Evolutionary conservation across 23 red algal species (phyloP).

Genomic region (Chondrus crispus): DNA sequence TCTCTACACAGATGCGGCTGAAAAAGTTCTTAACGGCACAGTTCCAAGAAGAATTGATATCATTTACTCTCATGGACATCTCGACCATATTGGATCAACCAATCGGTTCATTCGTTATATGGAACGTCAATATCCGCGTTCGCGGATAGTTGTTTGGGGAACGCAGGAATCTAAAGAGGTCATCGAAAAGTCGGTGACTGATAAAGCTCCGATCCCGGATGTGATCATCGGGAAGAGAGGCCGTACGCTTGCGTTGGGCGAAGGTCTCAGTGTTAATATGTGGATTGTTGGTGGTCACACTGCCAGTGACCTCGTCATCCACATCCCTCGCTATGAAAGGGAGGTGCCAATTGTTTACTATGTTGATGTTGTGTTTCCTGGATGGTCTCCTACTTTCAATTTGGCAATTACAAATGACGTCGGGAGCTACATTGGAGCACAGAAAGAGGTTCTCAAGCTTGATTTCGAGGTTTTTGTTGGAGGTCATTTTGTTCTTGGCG

Average conservation of each 20-base stretch:
- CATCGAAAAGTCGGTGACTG: neutral
- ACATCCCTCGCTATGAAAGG: neutral
- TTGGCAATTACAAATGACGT: slow-evolving; percentile 28
- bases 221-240: neutral
- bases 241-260: neutral
- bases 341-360: neutral
- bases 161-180: neutral
- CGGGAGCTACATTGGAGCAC: neutral
- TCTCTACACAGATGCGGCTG: neutral
- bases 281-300: slow-evolving; percentile 49
- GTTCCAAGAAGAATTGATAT: neutral
- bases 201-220: neutral
- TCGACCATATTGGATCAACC: slow-evolving; percentile 48
- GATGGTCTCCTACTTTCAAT: neutral
- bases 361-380: slow-evolving; percentile 41
- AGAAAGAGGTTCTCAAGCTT: neutral
- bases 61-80: slow-evolving; percentile 43
- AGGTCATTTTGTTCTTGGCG: slow-evolving; percentile 8
- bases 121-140: neutral
- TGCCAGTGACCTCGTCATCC: neutral
- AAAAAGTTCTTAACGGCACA: neutral
- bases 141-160: slow-evolving; percentile 25
- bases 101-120: neutral
- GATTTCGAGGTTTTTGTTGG: slow-evolving; percentile 12
- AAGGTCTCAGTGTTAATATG: neutral